These are phyloP conservation scores for Leucoagaricus sp. DNA, from an alignment of 1,284 basidiomycete genomes.

Conservation along the genomic window DNA sequence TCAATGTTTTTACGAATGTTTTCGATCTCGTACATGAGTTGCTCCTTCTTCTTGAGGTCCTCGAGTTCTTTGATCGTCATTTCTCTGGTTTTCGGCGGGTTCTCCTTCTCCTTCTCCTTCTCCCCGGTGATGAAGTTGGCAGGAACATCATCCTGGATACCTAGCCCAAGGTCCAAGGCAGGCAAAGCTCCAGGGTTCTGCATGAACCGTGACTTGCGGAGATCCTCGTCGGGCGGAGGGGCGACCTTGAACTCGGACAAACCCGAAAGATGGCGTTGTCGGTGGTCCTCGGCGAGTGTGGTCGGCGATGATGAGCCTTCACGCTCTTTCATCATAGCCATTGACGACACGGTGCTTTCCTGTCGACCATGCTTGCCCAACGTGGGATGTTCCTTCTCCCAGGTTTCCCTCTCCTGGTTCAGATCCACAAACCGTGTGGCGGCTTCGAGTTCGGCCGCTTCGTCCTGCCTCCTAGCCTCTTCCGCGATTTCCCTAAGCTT, in stretches of 20 bases:
- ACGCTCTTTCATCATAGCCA: conserved; percentile 61
- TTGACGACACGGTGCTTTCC: conserved; percentile 56
- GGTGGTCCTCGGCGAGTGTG: conserved; percentile 51
- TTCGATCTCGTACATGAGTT: conserved; percentile 73
- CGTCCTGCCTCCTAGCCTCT: conserved; percentile 74
- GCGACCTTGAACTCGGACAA: conserved; percentile 73
- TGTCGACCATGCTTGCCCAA: conserved; percentile 59
- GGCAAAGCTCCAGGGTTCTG: conserved; percentile 66
- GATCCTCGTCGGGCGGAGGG: conserved; percentile 57
- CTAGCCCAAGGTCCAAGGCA: conserved; percentile 69
- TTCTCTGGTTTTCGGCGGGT: conserved; percentile 35
- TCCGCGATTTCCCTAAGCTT: conserved; percentile 79
- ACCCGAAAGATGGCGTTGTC: conserved; percentile 60
- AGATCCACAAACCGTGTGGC: conserved; percentile 71
- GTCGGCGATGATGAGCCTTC: conserved; percentile 54
- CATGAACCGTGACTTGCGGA: conserved; percentile 45
- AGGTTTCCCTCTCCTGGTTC: conserved; percentile 74
- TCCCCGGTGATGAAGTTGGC: conserved; percentile 54
- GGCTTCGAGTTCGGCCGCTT: conserved; percentile 75
- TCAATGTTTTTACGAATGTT: conserved; percentile 79
- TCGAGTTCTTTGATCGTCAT: conserved; percentile 50
- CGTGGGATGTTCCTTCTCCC: conserved; percentile 83
- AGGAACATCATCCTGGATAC: conserved; percentile 73
- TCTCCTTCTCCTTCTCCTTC: conserved; percentile 30
- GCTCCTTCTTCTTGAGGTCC: conserved; percentile 66